phyloP scores from a whole-genome alignment of 805 yeast genomes.

The Yarrowia sp. region DNA sequence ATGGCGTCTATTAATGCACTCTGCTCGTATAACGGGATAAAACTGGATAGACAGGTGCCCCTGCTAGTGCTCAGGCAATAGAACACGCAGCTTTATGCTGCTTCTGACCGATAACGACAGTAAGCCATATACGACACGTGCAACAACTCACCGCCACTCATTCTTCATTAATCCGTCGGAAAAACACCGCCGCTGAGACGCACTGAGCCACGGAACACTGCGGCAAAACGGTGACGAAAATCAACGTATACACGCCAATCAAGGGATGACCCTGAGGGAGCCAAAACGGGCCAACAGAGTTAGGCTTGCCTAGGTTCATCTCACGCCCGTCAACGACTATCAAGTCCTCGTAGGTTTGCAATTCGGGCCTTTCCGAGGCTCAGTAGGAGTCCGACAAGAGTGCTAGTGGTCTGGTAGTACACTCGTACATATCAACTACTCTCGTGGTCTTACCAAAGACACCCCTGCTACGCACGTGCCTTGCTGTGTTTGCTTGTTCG shows the following conservation, averaged over 20 bases:
- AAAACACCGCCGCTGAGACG: slow-evolving; percentile 16
- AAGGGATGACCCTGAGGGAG: slow-evolving; percentile 11
- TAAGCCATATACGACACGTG: no score
- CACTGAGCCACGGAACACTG: not conserved
- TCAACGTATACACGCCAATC: slow-evolving; percentile 18
- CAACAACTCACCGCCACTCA: no score
- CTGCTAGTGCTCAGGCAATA: no score
- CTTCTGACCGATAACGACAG: no score
- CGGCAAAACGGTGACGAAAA: not conserved
- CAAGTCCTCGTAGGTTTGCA: slow-evolving; percentile 4
- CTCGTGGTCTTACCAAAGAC: no score
- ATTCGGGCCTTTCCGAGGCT: not conserved
- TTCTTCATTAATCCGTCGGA: slow-evolving; percentile 4
- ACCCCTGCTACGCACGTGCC: no score
- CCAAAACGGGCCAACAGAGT: not conserved
- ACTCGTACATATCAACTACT: no score
- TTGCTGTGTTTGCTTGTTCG: no score
- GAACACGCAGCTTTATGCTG: no score
- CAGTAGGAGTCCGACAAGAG: not conserved
- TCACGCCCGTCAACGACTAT: not conserved
- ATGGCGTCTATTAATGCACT: slow-evolving; percentile 1
- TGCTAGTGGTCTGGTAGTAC: no score
- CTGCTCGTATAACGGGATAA: not conserved
- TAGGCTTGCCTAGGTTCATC: slow-evolving; percentile 14
- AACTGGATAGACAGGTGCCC: no score